Evolutionary conservation across 2,329 filamentous ascomycete genomes (phyloP).

Genomic region (Clonostachys rhizophaga): DNA sequence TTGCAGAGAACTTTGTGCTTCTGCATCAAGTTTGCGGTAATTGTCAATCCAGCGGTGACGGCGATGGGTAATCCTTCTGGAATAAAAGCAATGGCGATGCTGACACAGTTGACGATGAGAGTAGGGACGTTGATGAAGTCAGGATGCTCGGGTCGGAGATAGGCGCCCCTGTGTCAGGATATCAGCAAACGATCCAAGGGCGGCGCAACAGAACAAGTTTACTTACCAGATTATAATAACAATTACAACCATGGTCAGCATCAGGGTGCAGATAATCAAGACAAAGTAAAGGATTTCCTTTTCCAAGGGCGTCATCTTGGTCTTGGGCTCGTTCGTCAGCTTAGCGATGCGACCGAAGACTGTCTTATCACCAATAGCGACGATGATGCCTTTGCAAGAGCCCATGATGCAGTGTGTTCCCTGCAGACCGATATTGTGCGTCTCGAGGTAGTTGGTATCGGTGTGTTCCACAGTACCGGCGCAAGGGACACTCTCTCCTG

Average conservation of each 20-base stretch:
- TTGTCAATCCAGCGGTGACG: conserved; percentile 66
- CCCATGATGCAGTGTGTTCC: conserved; percentile 76
- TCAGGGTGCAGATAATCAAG: conserved; percentile 62
- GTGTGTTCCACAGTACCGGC: conserved; percentile 60
- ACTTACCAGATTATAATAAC: conserved; percentile 62
- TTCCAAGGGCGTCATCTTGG: conserved; percentile 64
- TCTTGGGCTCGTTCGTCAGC: conserved; percentile 65
- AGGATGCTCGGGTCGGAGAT: conserved; percentile 62
- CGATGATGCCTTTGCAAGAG: conserved; percentile 60
- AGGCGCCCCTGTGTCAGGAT: conserved; percentile 51
- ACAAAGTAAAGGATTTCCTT: conserved; percentile 72
- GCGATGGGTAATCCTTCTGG: conserved; percentile 71
- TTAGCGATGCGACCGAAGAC: conserved; percentile 74
- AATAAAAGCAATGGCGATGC: conserved; percentile 70
- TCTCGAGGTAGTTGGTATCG: conserved; percentile 73
- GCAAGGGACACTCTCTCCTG: conserved; percentile 62
- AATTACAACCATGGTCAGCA: conserved; percentile 59
- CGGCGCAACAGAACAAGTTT: conserved; percentile 15
- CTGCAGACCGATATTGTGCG: conserved; percentile 69
- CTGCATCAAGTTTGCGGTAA: conserved; percentile 71
- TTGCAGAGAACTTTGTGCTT: conserved; percentile 77
- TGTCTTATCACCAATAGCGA: conserved; percentile 67
- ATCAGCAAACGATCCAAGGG: not conserved
- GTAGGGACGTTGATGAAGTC: conserved; percentile 68
- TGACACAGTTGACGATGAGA: conserved; percentile 70